Evolutionary conservation across 495 filamentous ascomycete genomes (phyloP).

Genomic region (Glonium stellatum): DNA sequence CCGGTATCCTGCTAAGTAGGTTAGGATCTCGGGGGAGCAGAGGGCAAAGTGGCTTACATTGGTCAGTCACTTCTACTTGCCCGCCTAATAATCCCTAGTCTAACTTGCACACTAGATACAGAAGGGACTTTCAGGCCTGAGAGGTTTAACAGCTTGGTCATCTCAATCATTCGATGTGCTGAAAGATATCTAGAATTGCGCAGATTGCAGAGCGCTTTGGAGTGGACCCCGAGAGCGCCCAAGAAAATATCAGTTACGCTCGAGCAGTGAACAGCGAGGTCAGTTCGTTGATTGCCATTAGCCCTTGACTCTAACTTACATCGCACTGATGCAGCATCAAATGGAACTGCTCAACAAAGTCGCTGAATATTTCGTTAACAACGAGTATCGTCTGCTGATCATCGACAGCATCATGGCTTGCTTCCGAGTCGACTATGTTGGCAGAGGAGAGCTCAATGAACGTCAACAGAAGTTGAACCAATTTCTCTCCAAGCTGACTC

Average conservation of each 20-base stretch:
- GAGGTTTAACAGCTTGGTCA: conserved; percentile 31
- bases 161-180: background rate
- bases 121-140: conserved; percentile 76
- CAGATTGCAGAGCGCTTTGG: conserved; percentile 74
- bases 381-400: conserved; percentile 64
- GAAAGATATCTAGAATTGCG: conserved; percentile 40
- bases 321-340: conserved; percentile 45
- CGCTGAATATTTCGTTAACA: conserved; percentile 56
- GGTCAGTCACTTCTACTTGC: conserved; percentile 32
- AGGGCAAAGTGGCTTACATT: conserved; percentile 75
- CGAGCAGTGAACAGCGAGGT: conserved; percentile 63
- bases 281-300: too few relatives aligned
- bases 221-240: conserved; percentile 40
- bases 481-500: conserved; percentile 61
- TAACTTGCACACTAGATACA: conserved; percentile 46
- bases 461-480: conserved; percentile 69
- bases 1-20: background rate
- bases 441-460: conserved; percentile 69
- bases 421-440: conserved; percentile 68
- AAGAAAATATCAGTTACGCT: conserved; percentile 70
- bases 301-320: too few relatives aligned
- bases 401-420: conserved; percentile 77
- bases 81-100: background rate
- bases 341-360: conserved; percentile 62
- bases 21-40: conserved; percentile 62